Percentiles rank a stretch among this genome's conserved stretches.
phyloP scores from a whole-genome alignment of 495 filamentous ascomycete genomes.

The Evansstolkia leycettana region DNA sequence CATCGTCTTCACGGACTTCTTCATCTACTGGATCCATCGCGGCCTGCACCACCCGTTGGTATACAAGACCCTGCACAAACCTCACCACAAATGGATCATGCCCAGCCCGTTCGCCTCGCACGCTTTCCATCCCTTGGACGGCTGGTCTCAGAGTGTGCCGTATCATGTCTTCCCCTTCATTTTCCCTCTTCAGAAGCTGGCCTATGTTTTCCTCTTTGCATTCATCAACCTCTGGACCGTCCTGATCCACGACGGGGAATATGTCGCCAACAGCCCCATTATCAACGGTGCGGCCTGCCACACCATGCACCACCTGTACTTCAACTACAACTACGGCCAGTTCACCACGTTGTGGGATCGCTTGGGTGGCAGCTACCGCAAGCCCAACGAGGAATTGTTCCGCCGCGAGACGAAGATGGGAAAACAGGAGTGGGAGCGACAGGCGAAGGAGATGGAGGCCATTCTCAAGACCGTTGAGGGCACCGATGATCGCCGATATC shows the following conservation, averaged over 20 bases:
- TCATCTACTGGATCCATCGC: conserved; percentile 93
- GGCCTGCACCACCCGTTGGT: conserved; percentile 70
- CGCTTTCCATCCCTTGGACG: conserved; percentile 92
- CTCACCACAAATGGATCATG: conserved; percentile 99
- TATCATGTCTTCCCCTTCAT: conserved; percentile 92
- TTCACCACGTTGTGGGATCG: conserved; percentile 95
- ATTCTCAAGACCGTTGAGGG: conserved; percentile 79
- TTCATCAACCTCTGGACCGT: conserved; percentile 98
- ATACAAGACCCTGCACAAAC: conserved; percentile 89
- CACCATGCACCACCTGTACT: conserved; percentile 94
- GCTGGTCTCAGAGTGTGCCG: conserved; percentile 81
- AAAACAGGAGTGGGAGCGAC: conserved; percentile 65
- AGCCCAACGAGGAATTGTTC: conserved; percentile 82
- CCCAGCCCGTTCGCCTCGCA: conserved; percentile 85
- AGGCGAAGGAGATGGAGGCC: conserved; percentile 76
- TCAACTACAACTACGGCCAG: conserved; percentile 98
- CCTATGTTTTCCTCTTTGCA: conserved; percentile 73
- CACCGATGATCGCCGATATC: conserved; percentile 68
- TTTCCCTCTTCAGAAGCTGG: conserved; percentile 85
- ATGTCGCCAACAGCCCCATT: conserved; percentile 73
- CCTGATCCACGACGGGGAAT: conserved; percentile 96
- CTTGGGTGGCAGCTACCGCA: conserved; percentile 75
- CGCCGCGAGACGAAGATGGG: conserved; percentile 80
- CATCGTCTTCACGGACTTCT: conserved; percentile 82
- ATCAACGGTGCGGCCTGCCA: conserved; percentile 96